Base-by-base conservation (phyloP, 139 green algal genomes). In the Closterium sp. region DNA sequence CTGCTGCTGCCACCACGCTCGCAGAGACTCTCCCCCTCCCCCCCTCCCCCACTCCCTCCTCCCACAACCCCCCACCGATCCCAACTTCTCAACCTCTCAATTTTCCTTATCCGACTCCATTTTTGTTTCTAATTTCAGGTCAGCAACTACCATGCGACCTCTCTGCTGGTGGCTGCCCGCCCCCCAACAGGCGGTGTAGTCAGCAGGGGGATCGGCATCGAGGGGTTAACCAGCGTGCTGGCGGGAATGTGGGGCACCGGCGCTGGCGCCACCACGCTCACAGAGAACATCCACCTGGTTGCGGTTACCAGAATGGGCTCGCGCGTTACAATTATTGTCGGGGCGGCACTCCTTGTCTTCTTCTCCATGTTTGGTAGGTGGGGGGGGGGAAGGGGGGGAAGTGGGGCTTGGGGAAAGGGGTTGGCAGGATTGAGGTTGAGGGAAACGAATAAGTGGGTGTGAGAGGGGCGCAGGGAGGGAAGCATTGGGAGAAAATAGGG, bases 231-330 rank as follows among this genome's bases (percentile, higher is more conserved):
- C n/a, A 91, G n/a, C 81, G n/a, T 87, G n/a, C 31, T 91, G n/a
- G 69, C 88, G 16, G 69, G 76, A 28, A 33, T 91, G n/a, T 91
- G 69, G 69, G 88, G 88, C n/a, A 87, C 84, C 28, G 87, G 87
- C 19, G n/a, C n/a, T 21, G 88, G 88, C n/a, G 69, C 81, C 69
- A 91, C 88, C 81, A 88, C 88, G 21, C 69, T 91, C 81, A 33
- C 88, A 34, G 88, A 91, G 28, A 91, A 91, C 88, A 33, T 91
- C 91, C 84, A 91, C 88, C 31, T 91, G 1, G 66, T 91, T 21
- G 88, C 76, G n/a, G 88, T 43, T 43, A 86, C 88, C 84, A 36
- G 88, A 87, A 90, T 88, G n/a, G 88, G 88, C 9, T 35, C 34
- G n/a, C 88, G 88, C 30, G 38, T 91, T 87, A 33, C 84, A 1